Percentiles rank a stretch among this genome's conserved stretches.
phyloP scores from a whole-genome alignment of 345 rosid genomes.

The sweet orange (Citrus sinensis) region DVS_A1.0 CM039169.1:30373501-30374000 shows the following conservation, averaged over 20 bases:
- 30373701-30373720: no score
- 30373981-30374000: constrained; percentile 25
- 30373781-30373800: not conserved
- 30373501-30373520: no score
- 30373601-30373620: no score
- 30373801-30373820: not conserved
- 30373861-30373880: not conserved
- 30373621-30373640: no score
- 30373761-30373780: not conserved
- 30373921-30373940: constrained; percentile 4
- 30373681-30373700: not conserved
- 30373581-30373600: no score
- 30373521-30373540: no score
- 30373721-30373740: not conserved
- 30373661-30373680: not conserved
- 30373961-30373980: constrained; percentile 2
- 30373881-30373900: constrained; percentile 4
- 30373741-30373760: no score
- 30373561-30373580: no score
- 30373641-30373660: no score
- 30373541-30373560: no score
- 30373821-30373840: not conserved
- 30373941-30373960: not conserved
- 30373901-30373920: constrained; percentile 20
- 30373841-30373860: not conserved